Conservation (phyloP, 768 basidiomycete species). For the Goffeauzyma gilvescens region DNA sequence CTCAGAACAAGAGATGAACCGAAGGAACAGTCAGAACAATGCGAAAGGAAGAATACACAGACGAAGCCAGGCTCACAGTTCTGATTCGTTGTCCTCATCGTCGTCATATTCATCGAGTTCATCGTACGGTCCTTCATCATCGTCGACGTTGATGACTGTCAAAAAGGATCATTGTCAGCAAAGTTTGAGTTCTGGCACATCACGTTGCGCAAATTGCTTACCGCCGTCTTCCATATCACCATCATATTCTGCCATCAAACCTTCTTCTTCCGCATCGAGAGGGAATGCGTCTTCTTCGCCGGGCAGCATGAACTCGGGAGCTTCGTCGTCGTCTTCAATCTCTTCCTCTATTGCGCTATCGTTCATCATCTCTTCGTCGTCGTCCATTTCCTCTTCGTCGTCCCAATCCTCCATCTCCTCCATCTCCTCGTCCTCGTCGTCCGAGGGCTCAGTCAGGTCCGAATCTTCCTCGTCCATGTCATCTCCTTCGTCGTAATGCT, state of each 20-base stretch:
- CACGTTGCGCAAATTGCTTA: too few species aligned
- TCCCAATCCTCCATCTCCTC: conserved; percentile 19
- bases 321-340: conserved; percentile 11
- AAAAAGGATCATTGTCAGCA: not conserved
- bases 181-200: not conserved
- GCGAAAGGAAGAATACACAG: too few species aligned
- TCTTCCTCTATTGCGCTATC: conserved; percentile 12
- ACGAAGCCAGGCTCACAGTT: too few species aligned
- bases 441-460: conserved; percentile 17
- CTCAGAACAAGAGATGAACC: too few species aligned
- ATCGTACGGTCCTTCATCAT: conserved; percentile 42
- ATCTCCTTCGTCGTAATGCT: conserved; percentile 9
- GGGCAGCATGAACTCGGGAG: conserved; percentile 34
- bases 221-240: conserved; percentile 1
- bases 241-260: conserved; percentile 1
- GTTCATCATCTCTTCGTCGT: conserved; percentile 12
- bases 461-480: conserved; percentile 13
- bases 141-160: conserved; percentile 30
- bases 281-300: not conserved
- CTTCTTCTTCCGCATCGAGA: conserved; percentile 1
- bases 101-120: conserved; percentile 12
- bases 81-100: conserved; percentile 8
- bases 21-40: too few species aligned
- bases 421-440: conserved; percentile 26
- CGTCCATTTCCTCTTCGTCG: conserved; percentile 15